These are phyloP conservation scores for Colletotrichum gigasporum DNA, from an alignment of 2,329 filamentous ascomycete species.

Conservation along the genomic window DNA sequence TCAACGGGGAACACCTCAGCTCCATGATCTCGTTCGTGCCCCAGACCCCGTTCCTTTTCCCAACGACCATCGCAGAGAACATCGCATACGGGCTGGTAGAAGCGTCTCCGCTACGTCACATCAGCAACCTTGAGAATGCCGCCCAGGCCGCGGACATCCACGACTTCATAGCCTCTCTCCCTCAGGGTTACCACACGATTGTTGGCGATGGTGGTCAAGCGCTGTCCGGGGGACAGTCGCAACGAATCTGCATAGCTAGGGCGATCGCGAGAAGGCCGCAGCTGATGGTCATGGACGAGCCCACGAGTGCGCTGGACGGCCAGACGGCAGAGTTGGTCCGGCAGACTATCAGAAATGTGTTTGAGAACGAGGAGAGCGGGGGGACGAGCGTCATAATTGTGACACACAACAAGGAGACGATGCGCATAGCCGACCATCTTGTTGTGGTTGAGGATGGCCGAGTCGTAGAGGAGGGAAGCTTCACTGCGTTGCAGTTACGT, in stretches of 20 bases:
- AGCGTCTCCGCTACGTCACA: conserved; percentile 58
- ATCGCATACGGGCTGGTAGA: conserved; percentile 80
- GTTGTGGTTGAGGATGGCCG: conserved; percentile 75
- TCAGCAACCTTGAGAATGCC: conserved; percentile 56
- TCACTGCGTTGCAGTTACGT: conserved; percentile 63
- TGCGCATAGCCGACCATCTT: conserved; percentile 79
- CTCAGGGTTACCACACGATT: conserved; percentile 66
- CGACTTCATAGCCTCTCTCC: conserved; percentile 78
- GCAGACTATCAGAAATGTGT: conserved; percentile 66
- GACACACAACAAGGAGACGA: conserved; percentile 87
- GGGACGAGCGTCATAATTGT: conserved; percentile 80
- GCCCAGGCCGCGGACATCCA: conserved; percentile 73
- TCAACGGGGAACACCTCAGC: conserved; percentile 71
- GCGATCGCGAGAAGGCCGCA: conserved; percentile 77
- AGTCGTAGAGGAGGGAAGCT: conserved; percentile 75
- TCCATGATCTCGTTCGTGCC: conserved; percentile 73
- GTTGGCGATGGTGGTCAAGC: conserved; percentile 80
- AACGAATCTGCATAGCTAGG: conserved; percentile 82
- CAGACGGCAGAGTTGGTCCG: conserved; percentile 73
- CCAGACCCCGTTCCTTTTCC: conserved; percentile 80
- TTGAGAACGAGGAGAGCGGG: conserved; percentile 40
- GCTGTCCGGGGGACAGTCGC: conserved; percentile 84
- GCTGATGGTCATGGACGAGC: conserved; percentile 86
- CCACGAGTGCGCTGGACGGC: conserved; percentile 82
- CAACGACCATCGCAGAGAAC: conserved; percentile 79